Conservation (phyloP, 345 rosid genomes). For the Garcia nutans region DNA sequence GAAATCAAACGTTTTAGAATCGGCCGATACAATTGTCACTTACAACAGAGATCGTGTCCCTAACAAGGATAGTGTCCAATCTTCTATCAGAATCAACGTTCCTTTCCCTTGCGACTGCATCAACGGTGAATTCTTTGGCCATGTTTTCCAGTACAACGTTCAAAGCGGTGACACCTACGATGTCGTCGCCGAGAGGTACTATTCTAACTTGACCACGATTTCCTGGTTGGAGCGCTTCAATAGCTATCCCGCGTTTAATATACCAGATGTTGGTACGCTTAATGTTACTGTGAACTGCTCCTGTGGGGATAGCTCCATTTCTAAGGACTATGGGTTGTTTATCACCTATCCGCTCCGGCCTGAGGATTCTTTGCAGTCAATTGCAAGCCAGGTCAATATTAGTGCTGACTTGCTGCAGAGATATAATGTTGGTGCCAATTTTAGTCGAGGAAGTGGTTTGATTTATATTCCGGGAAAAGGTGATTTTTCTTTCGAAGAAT, state of each 20-base stretch:
- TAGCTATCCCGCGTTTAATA: slow-evolving; percentile 19
- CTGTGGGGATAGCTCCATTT: slow-evolving; percentile 51
- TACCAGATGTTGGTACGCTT: slow-evolving; percentile 42
- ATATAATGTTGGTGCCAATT: slow-evolving; percentile 61
- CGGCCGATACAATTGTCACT: slow-evolving; percentile 17
- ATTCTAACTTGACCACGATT: slow-evolving; percentile 51
- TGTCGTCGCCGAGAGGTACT: slow-evolving; percentile 21
- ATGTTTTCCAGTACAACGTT: slow-evolving; percentile 39
- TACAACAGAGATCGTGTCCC: slow-evolving; percentile 34
- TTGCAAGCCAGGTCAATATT: slow-evolving; percentile 40
- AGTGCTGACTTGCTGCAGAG: slow-evolving; percentile 39
- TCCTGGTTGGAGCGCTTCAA: slow-evolving; percentile 36
- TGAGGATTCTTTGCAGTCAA: slow-evolving; percentile 44
- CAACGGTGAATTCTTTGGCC: slow-evolving; percentile 46
- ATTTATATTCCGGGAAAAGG: slow-evolving; percentile 74
- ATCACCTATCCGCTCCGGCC: slow-evolving; percentile 65
- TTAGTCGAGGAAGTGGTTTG: slow-evolving; percentile 58
- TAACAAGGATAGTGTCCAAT: slow-evolving; percentile 38
- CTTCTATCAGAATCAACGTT: slow-evolving; percentile 39
- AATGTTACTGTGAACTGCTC: slow-evolving; percentile 72
- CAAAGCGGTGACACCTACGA: slow-evolving; percentile 32
- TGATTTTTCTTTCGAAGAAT: slow-evolving; percentile 9
- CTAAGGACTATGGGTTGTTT: slow-evolving; percentile 60
- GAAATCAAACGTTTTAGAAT: slow-evolving; percentile 17
- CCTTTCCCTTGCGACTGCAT: slow-evolving; percentile 78